Base-by-base conservation (phyloP, 805 yeast genomes). In the Kluyveromyces dobzhanskii region DNA sequence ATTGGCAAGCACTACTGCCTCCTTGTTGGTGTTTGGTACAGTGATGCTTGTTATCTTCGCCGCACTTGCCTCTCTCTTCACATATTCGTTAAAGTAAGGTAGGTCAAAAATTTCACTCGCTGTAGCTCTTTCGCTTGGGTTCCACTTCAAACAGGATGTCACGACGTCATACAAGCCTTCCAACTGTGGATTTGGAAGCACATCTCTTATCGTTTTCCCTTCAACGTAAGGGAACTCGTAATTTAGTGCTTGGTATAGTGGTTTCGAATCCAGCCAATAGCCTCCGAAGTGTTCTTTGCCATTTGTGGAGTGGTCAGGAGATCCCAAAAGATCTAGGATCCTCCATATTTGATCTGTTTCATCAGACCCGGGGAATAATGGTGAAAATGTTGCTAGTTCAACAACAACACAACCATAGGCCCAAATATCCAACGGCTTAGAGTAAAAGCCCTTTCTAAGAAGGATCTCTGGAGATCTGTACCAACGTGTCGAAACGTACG, bases 401-500 rank as follows among this genome's bases (percentile, higher is more conserved):
- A 75, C 74, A 2, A 84, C 85, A 28, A 84, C 85, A 32, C 79
- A 72, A 2, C 87, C 94, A 66, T 83, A 84, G 0, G 94, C 90
- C 94, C 94, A 84, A 25, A 84, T 73, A 62, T 84, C 94, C 27
- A 81, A 72, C 2, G 92, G 86, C 44, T 62, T 72, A 0, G 85
- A 73, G 52, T 84, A 80, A 49, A 59, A 64, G 4, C 69, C 70
- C 45, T 73, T 77, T 47, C 90, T 69, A 41, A 84, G 62, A 33
- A 84, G 64, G 16, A 84, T 80, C 56, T 84, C 94, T 0, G 94
- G 94, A 0, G 90, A 75, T 45, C 94, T 66, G 52, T 84, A 84
- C 94, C 94, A 84, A 51, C 94, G 71, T 0, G 94, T 84, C 0
- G 90, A 78, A 5, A 84, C 85, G 48, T 84, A 84, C 2, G 81